A percentile compares a stretch with the other conserved stretches of the same genome.
These are phyloP conservation scores for Saccharomyces paradoxus DNA, from an alignment of 805 yeast species.

Conservation along the genomic window DNA sequence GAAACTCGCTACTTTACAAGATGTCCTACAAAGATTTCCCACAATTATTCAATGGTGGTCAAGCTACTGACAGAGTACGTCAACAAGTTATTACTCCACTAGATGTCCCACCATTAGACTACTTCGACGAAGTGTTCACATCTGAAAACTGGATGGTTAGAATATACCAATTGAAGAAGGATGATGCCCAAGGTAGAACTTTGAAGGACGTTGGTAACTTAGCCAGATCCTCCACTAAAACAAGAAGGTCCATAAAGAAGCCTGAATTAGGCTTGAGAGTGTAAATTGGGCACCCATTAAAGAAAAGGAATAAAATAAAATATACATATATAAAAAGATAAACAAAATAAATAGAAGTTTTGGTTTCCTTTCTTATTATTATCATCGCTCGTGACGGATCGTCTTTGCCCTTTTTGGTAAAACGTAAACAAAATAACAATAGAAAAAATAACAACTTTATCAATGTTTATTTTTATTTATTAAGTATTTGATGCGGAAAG, in stretches of 20 bases:
- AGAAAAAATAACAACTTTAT: background rate
- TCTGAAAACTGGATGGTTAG: slow-evolving; percentile 95
- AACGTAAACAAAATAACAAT: background rate
- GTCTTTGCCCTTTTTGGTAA: background rate
- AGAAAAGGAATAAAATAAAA: background rate
- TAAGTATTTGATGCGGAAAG: slow-evolving; percentile 29
- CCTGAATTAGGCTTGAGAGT: slow-evolving; percentile 47
- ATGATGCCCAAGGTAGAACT: slow-evolving; percentile 80
- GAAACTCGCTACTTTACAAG: slow-evolving; percentile 85
- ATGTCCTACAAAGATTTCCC: slow-evolving; percentile 84
- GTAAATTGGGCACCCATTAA: slow-evolving; percentile 2
- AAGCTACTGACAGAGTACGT: slow-evolving; percentile 79
- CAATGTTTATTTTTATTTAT: slow-evolving; percentile 9
- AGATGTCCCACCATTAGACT: slow-evolving; percentile 51
- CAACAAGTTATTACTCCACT: slow-evolving; percentile 58
- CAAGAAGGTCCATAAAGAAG: slow-evolving; percentile 40
- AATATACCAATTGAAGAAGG: slow-evolving; percentile 82
- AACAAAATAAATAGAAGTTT: slow-evolving; percentile 3
- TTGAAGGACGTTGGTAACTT: slow-evolving; percentile 48
- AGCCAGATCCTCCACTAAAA: slow-evolving; percentile 33
- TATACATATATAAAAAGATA: slow-evolving; percentile 4
- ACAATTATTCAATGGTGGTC: slow-evolving; percentile 52
- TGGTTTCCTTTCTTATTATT: background rate
- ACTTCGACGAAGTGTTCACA: slow-evolving; percentile 89
- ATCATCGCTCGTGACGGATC: background rate